Conservation (phyloP, 2,329 filamentous ascomycete genomes). For the Thelonectria olida region DNA sequence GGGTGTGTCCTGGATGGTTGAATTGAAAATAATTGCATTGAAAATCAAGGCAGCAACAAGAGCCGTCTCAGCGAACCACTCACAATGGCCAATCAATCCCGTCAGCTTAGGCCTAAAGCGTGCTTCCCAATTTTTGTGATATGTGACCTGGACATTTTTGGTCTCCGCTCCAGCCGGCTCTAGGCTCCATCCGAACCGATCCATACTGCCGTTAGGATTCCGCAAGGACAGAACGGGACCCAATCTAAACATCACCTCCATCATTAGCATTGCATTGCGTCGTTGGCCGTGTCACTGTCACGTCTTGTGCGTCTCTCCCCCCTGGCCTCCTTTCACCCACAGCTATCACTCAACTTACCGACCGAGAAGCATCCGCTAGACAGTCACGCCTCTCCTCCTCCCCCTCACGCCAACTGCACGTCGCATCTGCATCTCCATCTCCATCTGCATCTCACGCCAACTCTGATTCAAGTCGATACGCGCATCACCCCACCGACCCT, state of each 20-base stretch:
- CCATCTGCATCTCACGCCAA: conserved; percentile 8
- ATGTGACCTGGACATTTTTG: not conserved
- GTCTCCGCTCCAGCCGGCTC: not conserved
- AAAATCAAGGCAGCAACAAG: not conserved
- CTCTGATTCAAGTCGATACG: not conserved
- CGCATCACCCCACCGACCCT: not conserved
- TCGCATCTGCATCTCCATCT: not conserved
- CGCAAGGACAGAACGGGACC: too few relatives aligned
- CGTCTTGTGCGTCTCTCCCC: not conserved
- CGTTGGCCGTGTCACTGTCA: conserved; percentile 2
- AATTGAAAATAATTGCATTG: too few relatives aligned
- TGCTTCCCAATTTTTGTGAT: not conserved
- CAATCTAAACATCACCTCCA: conserved; percentile 11
- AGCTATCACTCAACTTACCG: not conserved
- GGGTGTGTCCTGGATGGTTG: too few relatives aligned
- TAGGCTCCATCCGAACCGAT: conserved; percentile 18
- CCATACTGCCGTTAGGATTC: too few relatives aligned
- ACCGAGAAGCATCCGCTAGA: not conserved
- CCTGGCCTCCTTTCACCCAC: not conserved
- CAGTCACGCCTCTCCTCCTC: not conserved
- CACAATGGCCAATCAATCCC: too few relatives aligned
- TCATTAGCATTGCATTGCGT: not conserved
- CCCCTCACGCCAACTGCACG: not conserved
- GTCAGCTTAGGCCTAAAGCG: not conserved
- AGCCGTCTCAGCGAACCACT: not conserved